Conservation (phyloP, 768 basidiomycete species). For the Suillus subluteus region DNA sequence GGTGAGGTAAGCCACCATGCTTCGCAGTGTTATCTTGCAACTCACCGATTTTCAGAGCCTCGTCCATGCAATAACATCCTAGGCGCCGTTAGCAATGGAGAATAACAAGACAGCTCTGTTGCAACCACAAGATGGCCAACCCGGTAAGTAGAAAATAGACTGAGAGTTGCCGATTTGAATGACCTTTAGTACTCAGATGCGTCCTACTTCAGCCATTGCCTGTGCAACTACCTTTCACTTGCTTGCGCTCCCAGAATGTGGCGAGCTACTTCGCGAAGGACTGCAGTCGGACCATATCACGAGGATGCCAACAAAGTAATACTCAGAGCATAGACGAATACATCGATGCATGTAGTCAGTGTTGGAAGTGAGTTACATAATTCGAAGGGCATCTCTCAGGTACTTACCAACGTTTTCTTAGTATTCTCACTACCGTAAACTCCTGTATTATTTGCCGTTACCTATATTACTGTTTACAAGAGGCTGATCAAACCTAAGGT, state of each 20-base stretch:
- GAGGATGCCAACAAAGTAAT: conserved; percentile 83
- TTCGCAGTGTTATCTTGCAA: neutral
- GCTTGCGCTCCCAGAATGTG: conserved; percentile 65
- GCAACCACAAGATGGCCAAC: conserved; percentile 96
- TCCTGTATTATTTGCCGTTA: conserved; percentile 85
- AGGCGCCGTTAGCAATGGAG: conserved; percentile 69
- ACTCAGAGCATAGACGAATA: conserved; percentile 92
- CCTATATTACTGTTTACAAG: conserved; percentile 48
- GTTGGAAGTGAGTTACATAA: conserved; percentile 66
- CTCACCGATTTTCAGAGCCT: conserved; percentile 53
- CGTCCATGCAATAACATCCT: conserved; percentile 72
- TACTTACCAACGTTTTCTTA: conserved; percentile 31
- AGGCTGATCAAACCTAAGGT: conserved; percentile 91
- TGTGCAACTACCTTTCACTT: conserved; percentile 55
- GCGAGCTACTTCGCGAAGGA: conserved; percentile 73
- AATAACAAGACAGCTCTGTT: conserved; percentile 49
- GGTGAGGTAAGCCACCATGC: neutral
- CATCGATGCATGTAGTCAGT: conserved; percentile 88
- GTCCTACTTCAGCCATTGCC: conserved; percentile 83
- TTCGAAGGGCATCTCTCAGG: conserved; percentile 11
- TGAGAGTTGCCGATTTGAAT: conserved; percentile 11
- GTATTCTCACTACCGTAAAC: conserved; percentile 70
- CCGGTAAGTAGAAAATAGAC: conserved; percentile 53
- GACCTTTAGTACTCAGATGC: conserved; percentile 76
- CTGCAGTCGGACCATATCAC: conserved; percentile 63